phyloP scores from a whole-genome alignment of 1,284 basidiomycete genomes.

The Ustilago cynodontis region DNA sequence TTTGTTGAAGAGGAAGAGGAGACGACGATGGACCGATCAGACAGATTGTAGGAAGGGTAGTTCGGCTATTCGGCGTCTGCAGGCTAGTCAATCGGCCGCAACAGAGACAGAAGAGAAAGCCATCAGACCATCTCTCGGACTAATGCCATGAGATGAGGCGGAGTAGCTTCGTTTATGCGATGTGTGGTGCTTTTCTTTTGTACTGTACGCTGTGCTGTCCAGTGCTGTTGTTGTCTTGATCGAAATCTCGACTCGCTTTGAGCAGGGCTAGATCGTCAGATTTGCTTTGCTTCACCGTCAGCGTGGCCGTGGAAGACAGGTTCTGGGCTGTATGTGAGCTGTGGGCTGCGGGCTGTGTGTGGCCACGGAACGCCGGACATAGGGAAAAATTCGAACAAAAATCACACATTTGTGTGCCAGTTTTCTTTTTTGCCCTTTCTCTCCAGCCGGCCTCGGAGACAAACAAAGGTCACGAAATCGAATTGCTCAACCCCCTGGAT shows the following conservation, averaged over 20 bases:
- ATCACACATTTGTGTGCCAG: not conserved
- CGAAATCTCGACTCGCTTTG: not conserved
- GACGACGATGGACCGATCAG: not conserved
- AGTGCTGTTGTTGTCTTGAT: not conserved
- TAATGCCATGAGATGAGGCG: slow-evolving; percentile 5
- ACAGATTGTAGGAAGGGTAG: not conserved
- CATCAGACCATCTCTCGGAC: slow-evolving; percentile 1
- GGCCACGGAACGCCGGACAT: not conserved
- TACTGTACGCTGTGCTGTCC: not conserved
- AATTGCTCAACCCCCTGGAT: not conserved
- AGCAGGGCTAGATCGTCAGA: slow-evolving; percentile 11
- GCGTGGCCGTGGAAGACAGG: no score
- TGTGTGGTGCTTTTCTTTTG: not conserved
- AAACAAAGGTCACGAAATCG: not conserved
- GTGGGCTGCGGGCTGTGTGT: not conserved
- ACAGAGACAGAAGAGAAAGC: not conserved
- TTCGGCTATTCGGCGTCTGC: slow-evolving; percentile 5
- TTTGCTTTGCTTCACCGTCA: not conserved
- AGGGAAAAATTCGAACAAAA: not conserved
- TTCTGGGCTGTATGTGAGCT: slow-evolving; percentile 3
- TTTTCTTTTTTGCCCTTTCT: not conserved
- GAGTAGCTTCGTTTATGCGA: no score
- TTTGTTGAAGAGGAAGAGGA: not conserved
- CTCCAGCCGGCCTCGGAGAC: not conserved
- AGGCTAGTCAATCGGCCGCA: not conserved